Conservation (phyloP, 2,329 filamentous ascomycete genomes). For the Penicillium sp. region DNA sequence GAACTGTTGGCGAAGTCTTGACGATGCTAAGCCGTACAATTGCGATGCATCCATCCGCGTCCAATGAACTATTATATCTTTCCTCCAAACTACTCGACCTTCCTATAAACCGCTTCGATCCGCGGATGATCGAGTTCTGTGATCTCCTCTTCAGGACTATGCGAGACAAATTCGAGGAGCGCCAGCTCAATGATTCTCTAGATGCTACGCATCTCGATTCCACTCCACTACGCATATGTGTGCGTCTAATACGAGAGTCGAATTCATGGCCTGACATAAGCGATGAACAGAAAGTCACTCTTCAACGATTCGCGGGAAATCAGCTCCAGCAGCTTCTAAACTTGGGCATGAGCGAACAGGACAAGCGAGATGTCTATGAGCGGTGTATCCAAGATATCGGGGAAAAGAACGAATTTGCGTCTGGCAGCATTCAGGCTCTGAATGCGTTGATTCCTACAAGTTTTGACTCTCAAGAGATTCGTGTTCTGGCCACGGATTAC, state of each 20-base stretch:
- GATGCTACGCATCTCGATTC: slow-evolving; percentile 30
- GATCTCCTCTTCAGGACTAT: slow-evolving; percentile 53
- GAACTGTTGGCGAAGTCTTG: slow-evolving; percentile 76
- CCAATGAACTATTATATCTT: slow-evolving; percentile 57
- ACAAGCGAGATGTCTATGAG: slow-evolving; percentile 60
- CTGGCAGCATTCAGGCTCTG: slow-evolving; percentile 70
- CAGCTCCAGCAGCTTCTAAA: slow-evolving; percentile 60
- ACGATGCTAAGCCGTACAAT: slow-evolving; percentile 57
- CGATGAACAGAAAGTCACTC: slow-evolving; percentile 55
- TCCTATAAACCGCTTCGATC: slow-evolving; percentile 60
- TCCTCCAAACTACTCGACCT: slow-evolving; percentile 66
- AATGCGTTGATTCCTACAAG: slow-evolving; percentile 36
- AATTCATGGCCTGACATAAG: slow-evolving; percentile 54
- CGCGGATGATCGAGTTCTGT: slow-evolving; percentile 60
- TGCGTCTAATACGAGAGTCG: slow-evolving; percentile 70
- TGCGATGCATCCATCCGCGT: slow-evolving; percentile 38
- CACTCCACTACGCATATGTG: slow-evolving; percentile 52
- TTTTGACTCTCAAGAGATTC: slow-evolving; percentile 51
- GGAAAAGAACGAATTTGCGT: slow-evolving; percentile 58
- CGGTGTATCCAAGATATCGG: slow-evolving; percentile 67
- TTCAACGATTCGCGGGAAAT: slow-evolving; percentile 61
- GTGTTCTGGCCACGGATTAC: slow-evolving; percentile 57
- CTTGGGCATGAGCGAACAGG: slow-evolving; percentile 52
- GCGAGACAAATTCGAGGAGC: slow-evolving; percentile 40
- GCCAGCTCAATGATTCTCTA: slow-evolving; percentile 22